These are phyloP conservation scores for Phytopythium helicoides DNA, from an alignment of 352 stramenopile species.

Conservation along the genomic window DNA sequence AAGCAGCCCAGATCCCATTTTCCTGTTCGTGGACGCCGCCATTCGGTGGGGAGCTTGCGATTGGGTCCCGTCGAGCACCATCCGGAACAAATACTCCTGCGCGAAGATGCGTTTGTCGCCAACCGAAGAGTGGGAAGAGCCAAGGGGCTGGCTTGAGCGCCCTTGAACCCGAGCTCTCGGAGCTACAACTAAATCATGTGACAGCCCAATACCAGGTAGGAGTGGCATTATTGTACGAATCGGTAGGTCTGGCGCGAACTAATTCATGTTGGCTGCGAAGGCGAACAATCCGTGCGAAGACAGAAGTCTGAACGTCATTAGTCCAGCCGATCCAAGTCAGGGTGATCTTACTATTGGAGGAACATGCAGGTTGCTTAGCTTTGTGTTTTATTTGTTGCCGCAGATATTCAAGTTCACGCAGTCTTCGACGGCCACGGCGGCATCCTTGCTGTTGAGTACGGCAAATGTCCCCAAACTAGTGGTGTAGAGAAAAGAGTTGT, in stretches of 20 bases:
- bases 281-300: constrained; percentile 69
- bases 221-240: not conserved
- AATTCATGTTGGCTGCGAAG: constrained; percentile 10
- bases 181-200: constrained; percentile 25
- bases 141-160: constrained; percentile 4
- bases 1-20: constrained; percentile 30
- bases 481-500: not conserved
- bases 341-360: not conserved
- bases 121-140: not conserved
- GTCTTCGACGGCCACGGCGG: constrained; percentile 74
- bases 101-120: constrained; percentile 16
- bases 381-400: not conserved
- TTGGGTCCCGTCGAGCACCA: not conserved
- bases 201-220: constrained; percentile 62
- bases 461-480: constrained; percentile 3
- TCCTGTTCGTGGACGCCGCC: constrained; percentile 52
- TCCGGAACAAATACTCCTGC: constrained; percentile 2
- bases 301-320: constrained; percentile 52
- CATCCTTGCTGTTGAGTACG: constrained; percentile 61
- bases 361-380: not conserved
- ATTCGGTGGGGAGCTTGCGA: constrained; percentile 25
- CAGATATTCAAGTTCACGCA: constrained; percentile 47
- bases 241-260: not conserved
- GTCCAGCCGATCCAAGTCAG: constrained; percentile 27
- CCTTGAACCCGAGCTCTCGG: not conserved